Evolutionary conservation across 495 filamentous ascomycete genomes (phyloP).

Genomic region (Ramalina intermedia): DNA sequence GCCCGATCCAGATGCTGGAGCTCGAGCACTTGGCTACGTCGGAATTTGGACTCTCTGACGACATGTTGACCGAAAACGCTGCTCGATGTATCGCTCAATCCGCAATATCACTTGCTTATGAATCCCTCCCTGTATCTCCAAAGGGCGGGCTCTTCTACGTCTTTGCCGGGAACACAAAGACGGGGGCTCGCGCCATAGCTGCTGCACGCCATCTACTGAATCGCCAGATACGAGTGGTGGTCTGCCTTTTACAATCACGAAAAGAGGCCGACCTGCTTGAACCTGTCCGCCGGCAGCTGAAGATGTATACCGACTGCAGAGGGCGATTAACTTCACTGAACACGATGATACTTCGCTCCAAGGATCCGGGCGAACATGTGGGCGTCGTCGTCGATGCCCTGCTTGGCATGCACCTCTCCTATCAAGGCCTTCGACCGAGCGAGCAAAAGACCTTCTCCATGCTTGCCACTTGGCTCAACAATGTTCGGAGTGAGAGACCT

Average conservation of each 20-base stretch:
- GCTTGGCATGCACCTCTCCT: slow-evolving; percentile 66
- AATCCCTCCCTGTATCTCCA: slow-evolving; percentile 17
- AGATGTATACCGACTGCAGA: slow-evolving; percentile 63
- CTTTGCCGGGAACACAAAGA: slow-evolving; percentile 77
- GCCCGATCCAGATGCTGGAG: slow-evolving; percentile 73
- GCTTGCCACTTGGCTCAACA: slow-evolving; percentile 76
- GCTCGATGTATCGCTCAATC: slow-evolving; percentile 78
- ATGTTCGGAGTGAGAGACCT: slow-evolving; percentile 13
- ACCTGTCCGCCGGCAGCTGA: slow-evolving; percentile 56
- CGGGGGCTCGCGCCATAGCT: slow-evolving; percentile 68
- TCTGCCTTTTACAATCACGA: slow-evolving; percentile 73
- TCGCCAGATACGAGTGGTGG: slow-evolving; percentile 59
- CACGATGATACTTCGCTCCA: slow-evolving; percentile 40
- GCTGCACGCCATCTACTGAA: slow-evolving; percentile 77
- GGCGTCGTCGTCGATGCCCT: slow-evolving; percentile 83
- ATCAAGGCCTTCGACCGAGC: slow-evolving; percentile 67
- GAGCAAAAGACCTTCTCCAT: slow-evolving; percentile 73
- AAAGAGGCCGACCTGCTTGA: slow-evolving; percentile 59
- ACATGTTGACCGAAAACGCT: slow-evolving; percentile 83
- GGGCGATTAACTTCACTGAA: slow-evolving; percentile 50
- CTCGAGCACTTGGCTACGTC: slow-evolving; percentile 75
- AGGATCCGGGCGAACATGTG: slow-evolving; percentile 45
- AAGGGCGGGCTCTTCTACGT: slow-evolving; percentile 53
- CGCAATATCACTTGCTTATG: slow-evolving; percentile 32
- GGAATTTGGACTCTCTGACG: slow-evolving; percentile 72